phyloP scores from a whole-genome alignment of 2,329 filamentous ascomycete species.

The Xylariaceae sp. region DNA sequence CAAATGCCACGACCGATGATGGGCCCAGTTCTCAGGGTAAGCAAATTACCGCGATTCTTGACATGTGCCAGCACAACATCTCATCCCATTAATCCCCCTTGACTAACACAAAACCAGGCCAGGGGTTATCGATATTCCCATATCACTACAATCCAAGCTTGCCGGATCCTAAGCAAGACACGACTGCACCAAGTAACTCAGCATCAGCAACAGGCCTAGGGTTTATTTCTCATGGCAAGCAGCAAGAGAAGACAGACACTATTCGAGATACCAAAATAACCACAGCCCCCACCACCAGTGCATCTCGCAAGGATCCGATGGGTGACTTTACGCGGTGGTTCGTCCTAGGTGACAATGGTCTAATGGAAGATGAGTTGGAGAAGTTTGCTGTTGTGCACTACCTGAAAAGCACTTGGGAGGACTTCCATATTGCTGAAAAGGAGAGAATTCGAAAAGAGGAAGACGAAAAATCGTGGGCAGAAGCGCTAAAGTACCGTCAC shows the following conservation, averaged over 20 bases:
- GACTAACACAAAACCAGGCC: conserved; percentile 6
- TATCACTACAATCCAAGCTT: not conserved
- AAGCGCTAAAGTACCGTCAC: conserved; percentile 44
- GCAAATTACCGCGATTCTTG: not conserved
- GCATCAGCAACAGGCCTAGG: not conserved
- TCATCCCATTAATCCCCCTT: not conserved
- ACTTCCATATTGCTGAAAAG: conserved; percentile 38
- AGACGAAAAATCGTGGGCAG: conserved; percentile 42
- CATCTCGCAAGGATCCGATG: conserved; percentile 38
- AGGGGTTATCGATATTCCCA: not conserved
- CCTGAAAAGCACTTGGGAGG: conserved; percentile 38
- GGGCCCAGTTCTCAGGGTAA: conserved; percentile 7
- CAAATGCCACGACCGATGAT: not conserved
- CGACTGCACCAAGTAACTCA: not conserved
- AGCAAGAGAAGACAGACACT: not conserved
- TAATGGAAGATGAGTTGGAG: conserved; percentile 46
- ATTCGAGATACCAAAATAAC: not conserved
- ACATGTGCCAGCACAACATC: not conserved
- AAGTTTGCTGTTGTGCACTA: conserved; percentile 42
- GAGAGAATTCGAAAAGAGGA: conserved; percentile 43
- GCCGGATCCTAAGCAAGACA: not conserved
- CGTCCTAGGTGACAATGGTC: conserved; percentile 47
- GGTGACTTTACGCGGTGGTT: conserved; percentile 51
- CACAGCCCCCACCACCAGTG: not conserved
- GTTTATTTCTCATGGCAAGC: not conserved